Evolutionary conservation across 257 asterid genomes (phyloP).

Genomic region (Ligustrum vulgare): DNA sequence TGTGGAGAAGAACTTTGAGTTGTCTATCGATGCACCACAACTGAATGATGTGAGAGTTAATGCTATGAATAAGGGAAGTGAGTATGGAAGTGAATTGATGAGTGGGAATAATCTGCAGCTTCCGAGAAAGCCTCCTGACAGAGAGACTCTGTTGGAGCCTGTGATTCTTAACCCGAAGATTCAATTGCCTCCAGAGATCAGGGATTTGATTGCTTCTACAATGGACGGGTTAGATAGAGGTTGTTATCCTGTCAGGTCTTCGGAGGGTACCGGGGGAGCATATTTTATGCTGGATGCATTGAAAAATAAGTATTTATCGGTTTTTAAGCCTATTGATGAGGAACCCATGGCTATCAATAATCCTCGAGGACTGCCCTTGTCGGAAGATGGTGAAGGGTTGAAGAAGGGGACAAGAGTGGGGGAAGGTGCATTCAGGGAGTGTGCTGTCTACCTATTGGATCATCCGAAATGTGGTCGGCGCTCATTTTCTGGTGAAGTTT

Average conservation of each 20-base stretch:
- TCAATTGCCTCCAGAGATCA: slow-evolving; percentile 51
- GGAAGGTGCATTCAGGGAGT: slow-evolving; percentile 86
- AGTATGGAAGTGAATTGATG: slow-evolving; percentile 29
- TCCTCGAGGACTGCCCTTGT: slow-evolving; percentile 84
- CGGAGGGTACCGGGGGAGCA: slow-evolving; percentile 95
- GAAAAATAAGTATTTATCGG: slow-evolving; percentile 61
- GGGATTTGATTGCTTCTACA: slow-evolving; percentile 53
- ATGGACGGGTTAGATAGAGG: slow-evolving; percentile 61
- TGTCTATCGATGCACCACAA: slow-evolving; percentile 57
- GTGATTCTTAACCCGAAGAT: slow-evolving; percentile 66
- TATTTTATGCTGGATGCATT: slow-evolving; percentile 73
- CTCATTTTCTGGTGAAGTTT: slow-evolving; percentile 49
- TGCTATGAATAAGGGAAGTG: slow-evolving; percentile 29
- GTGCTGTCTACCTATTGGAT: slow-evolving; percentile 82
- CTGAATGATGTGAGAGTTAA: slow-evolving; percentile 29
- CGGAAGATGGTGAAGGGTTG: slow-evolving; percentile 82
- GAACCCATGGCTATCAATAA: slow-evolving; percentile 92
- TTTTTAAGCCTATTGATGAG: slow-evolving; percentile 88
- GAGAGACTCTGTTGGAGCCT: slow-evolving; percentile 59
- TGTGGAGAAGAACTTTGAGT: slow-evolving; percentile 63
- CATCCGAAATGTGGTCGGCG: slow-evolving; percentile 83
- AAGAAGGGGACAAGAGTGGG: slow-evolving; percentile 94
- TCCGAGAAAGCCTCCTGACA: slow-evolving; percentile 41
- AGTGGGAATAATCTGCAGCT: slow-evolving; percentile 30
- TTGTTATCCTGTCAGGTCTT: slow-evolving; percentile 61